phyloP scores from a whole-genome alignment of 2,329 filamentous ascomycete species.

The Phialemoniopsis sp. region DNA sequence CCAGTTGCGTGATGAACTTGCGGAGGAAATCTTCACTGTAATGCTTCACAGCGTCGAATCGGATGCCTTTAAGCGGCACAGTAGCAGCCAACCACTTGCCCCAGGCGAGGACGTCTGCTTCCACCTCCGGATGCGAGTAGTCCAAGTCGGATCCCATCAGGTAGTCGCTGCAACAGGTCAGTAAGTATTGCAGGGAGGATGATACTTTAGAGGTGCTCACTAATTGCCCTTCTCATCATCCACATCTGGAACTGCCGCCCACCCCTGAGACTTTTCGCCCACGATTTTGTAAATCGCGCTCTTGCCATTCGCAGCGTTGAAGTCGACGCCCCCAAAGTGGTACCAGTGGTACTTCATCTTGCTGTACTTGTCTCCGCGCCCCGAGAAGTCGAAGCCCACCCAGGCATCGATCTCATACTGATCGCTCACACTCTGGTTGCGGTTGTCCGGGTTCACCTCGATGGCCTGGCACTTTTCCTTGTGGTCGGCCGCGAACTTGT shows the following conservation, averaged over 20 bases:
- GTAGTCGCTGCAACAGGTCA: constrained; percentile 54
- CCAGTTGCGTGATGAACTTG: constrained; percentile 57
- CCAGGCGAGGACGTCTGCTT: constrained; percentile 62
- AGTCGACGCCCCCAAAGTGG: constrained; percentile 69
- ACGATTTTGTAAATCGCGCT: constrained; percentile 67
- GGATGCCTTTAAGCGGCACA: constrained; percentile 59
- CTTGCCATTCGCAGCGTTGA: constrained; percentile 52
- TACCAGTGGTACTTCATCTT: constrained; percentile 63
- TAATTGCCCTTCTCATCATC: constrained; percentile 61
- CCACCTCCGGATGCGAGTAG: constrained; percentile 59
- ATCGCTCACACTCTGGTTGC: constrained; percentile 50
- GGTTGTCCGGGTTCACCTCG: constrained; percentile 59
- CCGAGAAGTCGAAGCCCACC: constrained; percentile 66
- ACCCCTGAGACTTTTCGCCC: constrained; percentile 55
- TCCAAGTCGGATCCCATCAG: constrained; percentile 72
- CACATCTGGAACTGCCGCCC: constrained; percentile 58
- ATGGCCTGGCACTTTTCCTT: constrained; percentile 60
- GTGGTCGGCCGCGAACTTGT: constrained; percentile 68
- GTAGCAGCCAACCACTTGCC: constrained; percentile 61
- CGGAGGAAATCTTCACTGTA: constrained; percentile 63
- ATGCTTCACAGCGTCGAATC: constrained; percentile 71
- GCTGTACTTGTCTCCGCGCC: constrained; percentile 58
- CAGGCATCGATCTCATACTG: constrained; percentile 65
- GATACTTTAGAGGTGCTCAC: constrained; percentile 11
- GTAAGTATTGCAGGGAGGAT: neutral